Conservation (phyloP, 2,329 filamentous ascomycete genomes). For the Colletotrichum chrysophilum region DNA sequence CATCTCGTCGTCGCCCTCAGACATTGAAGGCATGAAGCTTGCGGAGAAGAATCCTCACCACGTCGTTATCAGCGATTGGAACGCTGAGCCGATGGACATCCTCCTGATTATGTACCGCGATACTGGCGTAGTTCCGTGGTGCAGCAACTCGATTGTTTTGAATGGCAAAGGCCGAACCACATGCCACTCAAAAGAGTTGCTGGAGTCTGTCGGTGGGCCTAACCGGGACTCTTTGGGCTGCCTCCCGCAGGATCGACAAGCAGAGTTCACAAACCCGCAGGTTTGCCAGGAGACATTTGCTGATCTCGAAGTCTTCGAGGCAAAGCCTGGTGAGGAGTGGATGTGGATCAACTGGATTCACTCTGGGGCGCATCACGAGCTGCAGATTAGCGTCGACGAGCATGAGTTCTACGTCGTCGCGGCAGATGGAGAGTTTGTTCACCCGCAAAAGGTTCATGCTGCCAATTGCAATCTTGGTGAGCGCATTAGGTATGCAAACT, state of each 20-base stretch:
- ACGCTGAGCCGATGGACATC: conserved; percentile 11
- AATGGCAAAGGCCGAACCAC: conserved; percentile 10
- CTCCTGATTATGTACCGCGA: conserved; percentile 13
- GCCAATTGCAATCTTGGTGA: conserved; percentile 17
- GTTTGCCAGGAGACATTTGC: conserved; percentile 1
- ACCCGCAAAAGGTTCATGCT: conserved; percentile 4
- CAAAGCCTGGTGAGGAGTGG: neutral
- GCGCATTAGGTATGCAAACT: neutral
- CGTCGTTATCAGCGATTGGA: conserved; percentile 15
- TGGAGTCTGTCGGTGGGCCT: neutral
- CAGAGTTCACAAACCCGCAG: neutral
- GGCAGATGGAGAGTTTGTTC: conserved; percentile 8
- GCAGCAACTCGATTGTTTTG: conserved; percentile 15
- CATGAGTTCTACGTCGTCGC: conserved; percentile 12
- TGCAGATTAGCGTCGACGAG: conserved; percentile 13
- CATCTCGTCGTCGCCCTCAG: neutral
- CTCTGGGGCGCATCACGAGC: conserved; percentile 8
- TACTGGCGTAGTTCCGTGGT: conserved; percentile 7
- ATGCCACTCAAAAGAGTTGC: neutral
- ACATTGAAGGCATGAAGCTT: conserved; percentile 5
- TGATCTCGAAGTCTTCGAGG: conserved; percentile 6
- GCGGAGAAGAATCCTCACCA: conserved; percentile 3
- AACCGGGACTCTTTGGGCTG: conserved; percentile 3
- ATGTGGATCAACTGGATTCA: conserved; percentile 20
- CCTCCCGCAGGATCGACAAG: neutral